phyloP scores from a whole-genome alignment of 208 protist species.

The Leishmania major region DNA sequence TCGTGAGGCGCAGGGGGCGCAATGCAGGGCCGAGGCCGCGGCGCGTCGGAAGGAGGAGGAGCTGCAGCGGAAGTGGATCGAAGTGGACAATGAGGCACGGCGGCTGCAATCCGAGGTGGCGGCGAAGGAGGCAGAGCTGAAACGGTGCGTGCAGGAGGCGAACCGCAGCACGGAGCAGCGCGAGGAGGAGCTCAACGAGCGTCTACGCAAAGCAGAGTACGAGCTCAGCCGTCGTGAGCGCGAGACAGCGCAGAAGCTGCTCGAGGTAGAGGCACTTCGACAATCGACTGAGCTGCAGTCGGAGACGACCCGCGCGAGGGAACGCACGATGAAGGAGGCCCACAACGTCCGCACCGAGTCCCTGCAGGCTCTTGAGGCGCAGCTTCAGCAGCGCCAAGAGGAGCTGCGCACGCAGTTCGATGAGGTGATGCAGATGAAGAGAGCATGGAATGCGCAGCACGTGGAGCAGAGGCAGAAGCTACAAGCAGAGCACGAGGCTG shows the following conservation, averaged over 20 bases:
- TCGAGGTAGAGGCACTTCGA: conserved; percentile 51
- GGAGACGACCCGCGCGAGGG: conserved; percentile 32
- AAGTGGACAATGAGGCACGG: conserved; percentile 50
- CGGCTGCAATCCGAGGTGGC: conserved; percentile 48
- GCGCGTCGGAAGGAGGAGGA: conserved; percentile 43
- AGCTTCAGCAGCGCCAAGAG: conserved; percentile 39
- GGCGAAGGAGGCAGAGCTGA: conserved; percentile 63
- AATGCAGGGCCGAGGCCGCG: conserved; percentile 46
- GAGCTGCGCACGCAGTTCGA: conserved; percentile 36
- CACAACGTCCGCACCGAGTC: conserved; percentile 28
- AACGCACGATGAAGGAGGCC: conserved; percentile 39
- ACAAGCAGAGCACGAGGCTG: conserved; percentile 40
- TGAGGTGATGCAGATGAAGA: conserved; percentile 29
- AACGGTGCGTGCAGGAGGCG: conserved; percentile 53
- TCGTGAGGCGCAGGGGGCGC: conserved; percentile 42
- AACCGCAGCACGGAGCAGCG: conserved; percentile 39
- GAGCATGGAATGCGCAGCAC: conserved; percentile 34
- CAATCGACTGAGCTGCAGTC: conserved; percentile 29
- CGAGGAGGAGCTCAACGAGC: conserved; percentile 46
- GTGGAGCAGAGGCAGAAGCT: conserved; percentile 37
- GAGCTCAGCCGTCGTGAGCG: conserved; percentile 49
- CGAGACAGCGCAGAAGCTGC: conserved; percentile 36
- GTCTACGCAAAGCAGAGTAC: conserved; percentile 44
- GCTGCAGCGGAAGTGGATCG: conserved; percentile 49
- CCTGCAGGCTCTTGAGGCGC: conserved; percentile 47